Conservation (phyloP, 495 filamentous ascomycete species). For the Penicillium cinerascens region DNA sequence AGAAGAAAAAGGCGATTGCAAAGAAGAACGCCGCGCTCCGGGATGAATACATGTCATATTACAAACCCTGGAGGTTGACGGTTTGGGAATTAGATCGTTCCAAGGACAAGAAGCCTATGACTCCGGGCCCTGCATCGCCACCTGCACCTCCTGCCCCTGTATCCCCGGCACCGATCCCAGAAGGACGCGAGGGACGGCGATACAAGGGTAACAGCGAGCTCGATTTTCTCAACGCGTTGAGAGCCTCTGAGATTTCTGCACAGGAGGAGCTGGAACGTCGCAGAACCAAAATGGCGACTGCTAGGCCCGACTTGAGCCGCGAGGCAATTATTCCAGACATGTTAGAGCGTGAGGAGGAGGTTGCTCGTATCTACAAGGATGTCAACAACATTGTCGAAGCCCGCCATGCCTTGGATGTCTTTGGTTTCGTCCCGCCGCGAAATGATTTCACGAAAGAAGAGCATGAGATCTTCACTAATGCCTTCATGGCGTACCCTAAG, state of each 20-base stretch:
- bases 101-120: slow-evolving; percentile 53
- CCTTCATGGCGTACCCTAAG: slow-evolving; percentile 80
- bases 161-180: slow-evolving; percentile 44
- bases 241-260: slow-evolving; percentile 73
- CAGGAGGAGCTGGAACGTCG: slow-evolving; percentile 69
- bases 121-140: slow-evolving; percentile 48
- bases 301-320: slow-evolving; percentile 71
- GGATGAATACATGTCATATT: slow-evolving; percentile 41
- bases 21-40: slow-evolving; percentile 40
- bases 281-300: slow-evolving; percentile 60
- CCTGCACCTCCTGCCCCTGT: slow-evolving; percentile 35
- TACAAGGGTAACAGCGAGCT: slow-evolving; percentile 67
- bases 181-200: slow-evolving; percentile 57
- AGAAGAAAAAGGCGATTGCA: slow-evolving; percentile 40
- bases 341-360: slow-evolving; percentile 52
- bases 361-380: slow-evolving; percentile 60
- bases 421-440: slow-evolving; percentile 68
- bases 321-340: slow-evolving; percentile 85
- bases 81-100: slow-evolving; percentile 60
- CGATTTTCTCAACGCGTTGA: slow-evolving; percentile 71
- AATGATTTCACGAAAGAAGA: slow-evolving; percentile 85
- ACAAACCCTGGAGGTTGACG: slow-evolving; percentile 46
- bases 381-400: slow-evolving; percentile 66
- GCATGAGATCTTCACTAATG: slow-evolving; percentile 69
- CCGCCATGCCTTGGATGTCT: slow-evolving; percentile 62